phyloP scores from a whole-genome alignment of 768 basidiomycete species.

The Mycena floridula region DNA sequence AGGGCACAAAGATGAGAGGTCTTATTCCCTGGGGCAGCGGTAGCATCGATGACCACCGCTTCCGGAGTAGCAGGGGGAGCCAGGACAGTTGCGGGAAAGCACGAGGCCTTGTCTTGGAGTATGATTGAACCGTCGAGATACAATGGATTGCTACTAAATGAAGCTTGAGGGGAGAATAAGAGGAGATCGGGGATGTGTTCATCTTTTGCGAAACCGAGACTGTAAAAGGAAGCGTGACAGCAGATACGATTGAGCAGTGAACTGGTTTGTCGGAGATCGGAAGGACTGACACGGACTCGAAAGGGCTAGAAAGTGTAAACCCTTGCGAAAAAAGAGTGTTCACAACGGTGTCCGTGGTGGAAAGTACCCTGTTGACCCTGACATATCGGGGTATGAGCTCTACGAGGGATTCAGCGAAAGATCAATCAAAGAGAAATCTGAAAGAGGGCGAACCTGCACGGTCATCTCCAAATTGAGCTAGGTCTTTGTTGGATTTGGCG shows the following conservation, averaged over 20 bases:
- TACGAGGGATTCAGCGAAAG: slow-evolving; percentile 17
- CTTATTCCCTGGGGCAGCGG: slow-evolving; percentile 97
- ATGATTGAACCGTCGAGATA: slow-evolving; percentile 82
- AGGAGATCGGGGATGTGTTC: slow-evolving; percentile 79
- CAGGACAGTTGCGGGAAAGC: slow-evolving; percentile 90
- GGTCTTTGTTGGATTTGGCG: slow-evolving; percentile 53
- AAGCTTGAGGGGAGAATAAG: slow-evolving; percentile 59
- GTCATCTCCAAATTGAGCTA: slow-evolving; percentile 56
- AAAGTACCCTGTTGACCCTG: slow-evolving; percentile 70
- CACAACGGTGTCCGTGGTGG: slow-evolving; percentile 62
- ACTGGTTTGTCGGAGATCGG: background rate
- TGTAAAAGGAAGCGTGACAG: slow-evolving; percentile 4
- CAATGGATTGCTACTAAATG: slow-evolving; percentile 64
- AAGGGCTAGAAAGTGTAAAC: slow-evolving; percentile 45
- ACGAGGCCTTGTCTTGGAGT: slow-evolving; percentile 96
- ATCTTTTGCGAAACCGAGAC: slow-evolving; percentile 60
- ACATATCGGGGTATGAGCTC: slow-evolving; percentile 79
- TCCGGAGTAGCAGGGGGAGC: slow-evolving; percentile 53
- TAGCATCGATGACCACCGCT: slow-evolving; percentile 80
- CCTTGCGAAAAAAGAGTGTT: slow-evolving; percentile 49
- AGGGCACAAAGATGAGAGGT: slow-evolving; percentile 90
- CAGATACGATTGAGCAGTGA: background rate
- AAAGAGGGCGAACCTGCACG: slow-evolving; percentile 57
- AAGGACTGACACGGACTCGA: slow-evolving; percentile 42
- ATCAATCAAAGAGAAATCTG: background rate